Conservation (phyloP, 2,329 filamentous ascomycete genomes). For the Paecilomyces fulvus region DNA sequence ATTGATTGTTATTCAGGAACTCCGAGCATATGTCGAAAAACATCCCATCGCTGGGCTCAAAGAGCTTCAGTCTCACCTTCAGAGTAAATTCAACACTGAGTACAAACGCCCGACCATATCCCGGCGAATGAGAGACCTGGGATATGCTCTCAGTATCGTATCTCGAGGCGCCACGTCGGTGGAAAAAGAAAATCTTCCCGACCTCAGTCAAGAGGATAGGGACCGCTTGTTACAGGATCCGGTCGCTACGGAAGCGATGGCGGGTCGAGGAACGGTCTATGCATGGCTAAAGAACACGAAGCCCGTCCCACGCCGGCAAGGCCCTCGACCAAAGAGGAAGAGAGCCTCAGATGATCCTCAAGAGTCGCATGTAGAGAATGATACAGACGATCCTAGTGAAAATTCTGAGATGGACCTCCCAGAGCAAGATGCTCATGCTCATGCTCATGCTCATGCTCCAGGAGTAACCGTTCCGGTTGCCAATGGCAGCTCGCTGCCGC, state of each 20-base stretch:
- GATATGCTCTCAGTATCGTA: constrained; percentile 3
- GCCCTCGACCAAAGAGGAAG: background rate
- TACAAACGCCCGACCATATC: constrained; percentile 2
- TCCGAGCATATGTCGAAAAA: constrained; percentile 3
- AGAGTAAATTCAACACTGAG: constrained; percentile 1
- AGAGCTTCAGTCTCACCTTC: constrained; percentile 4
- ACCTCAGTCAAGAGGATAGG: background rate
- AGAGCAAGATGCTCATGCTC: background rate
- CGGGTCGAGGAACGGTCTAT: background rate
- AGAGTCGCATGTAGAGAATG: background rate
- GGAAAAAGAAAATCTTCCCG: constrained; percentile 1
- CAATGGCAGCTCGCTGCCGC: background rate
- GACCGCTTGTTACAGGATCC: background rate
- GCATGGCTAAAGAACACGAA: background rate
- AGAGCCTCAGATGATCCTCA: background rate
- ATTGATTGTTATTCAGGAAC: background rate
- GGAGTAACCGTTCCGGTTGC: background rate
- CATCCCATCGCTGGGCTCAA: constrained; percentile 2
- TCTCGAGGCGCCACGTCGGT: background rate
- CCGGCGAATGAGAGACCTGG: constrained; percentile 4
- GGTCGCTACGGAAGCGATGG: background rate
- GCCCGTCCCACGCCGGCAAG: background rate
- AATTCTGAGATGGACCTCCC: background rate
- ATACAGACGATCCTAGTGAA: background rate
- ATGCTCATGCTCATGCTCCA: background rate